phyloP scores from a whole-genome alignment of 2,329 filamentous ascomycete species.

The Thermochaetoides dissita region DNA sequence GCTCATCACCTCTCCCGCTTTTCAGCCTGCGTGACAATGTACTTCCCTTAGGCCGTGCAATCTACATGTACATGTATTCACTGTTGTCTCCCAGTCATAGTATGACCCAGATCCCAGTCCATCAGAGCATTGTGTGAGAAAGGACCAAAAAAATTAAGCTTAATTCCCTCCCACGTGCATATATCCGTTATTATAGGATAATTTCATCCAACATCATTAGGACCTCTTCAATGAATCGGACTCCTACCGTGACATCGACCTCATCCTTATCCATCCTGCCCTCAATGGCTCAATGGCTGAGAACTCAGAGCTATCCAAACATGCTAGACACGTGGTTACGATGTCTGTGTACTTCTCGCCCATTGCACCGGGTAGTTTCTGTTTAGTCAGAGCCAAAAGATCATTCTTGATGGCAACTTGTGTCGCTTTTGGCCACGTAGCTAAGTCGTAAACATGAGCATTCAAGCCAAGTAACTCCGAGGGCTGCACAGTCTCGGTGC shows the following conservation, averaged over 20 bases:
- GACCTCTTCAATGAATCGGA: constrained; percentile 3
- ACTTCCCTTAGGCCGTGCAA: no score
- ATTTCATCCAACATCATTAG: constrained; percentile 1
- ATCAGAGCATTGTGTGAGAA: no score
- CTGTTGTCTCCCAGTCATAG: no score
- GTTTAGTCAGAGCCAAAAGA: neutral
- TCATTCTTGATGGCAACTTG: constrained; percentile 1
- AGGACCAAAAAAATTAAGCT: no score
- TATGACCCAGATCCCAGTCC: no score
- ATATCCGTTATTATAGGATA: neutral
- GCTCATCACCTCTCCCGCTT: no score
- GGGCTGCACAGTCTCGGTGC: neutral
- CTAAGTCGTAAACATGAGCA: neutral
- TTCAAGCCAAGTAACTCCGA: neutral
- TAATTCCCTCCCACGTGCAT: no score
- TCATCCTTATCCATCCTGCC: neutral
- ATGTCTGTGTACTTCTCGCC: constrained; percentile 2
- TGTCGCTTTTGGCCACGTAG: neutral
- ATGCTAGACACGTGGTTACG: constrained; percentile 4
- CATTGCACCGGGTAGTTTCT: constrained; percentile 1
- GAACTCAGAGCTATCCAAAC: constrained; percentile 2
- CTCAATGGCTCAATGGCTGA: neutral
- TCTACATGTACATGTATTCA: no score
- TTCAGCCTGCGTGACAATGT: no score
- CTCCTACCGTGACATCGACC: neutral